Base-by-base conservation (phyloP, 306 rosid species). In the Cyamopsis tetragonoloba region DNA sequence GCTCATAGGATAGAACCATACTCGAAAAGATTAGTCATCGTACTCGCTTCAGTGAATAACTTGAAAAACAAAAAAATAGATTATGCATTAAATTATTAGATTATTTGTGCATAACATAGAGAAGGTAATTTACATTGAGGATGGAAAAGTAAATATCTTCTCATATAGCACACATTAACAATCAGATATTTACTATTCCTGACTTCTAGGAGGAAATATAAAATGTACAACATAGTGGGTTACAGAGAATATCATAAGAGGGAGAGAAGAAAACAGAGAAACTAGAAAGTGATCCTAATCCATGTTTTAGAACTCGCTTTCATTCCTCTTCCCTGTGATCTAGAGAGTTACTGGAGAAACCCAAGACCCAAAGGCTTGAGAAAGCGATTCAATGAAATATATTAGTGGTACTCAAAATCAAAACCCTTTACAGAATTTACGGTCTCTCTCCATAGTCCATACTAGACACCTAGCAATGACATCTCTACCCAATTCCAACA, bases 201-300 rank as follows among this genome's bases (percentile, higher is more conserved):
- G 44, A 12, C 19, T 27, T 44, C 19, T 18, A 18, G 71, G 59
- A 31, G 22, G 35, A 20, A 4, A 68, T 47, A 57, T 72, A n/a
- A 57, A 73, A 62, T 72, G 47, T 73, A 63, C 82, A 81, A 63
- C 49, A 24, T 8, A 48, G 71, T 58, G 24, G 66, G 26, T 39
- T 30, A 65, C 22, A 5, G 18, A 22, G 17, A 14, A 31, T 30
- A 47, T 19, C 22, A 44, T 46, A 31, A 47, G 19, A 13, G 0
- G 9, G 11, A 32, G 18, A 11, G 11, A 35, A 2, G 9, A 35
- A n/a, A 35, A 35, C 7, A 35, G 7, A 30, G 30, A 47, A 28
- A 3, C 7, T 42, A 47, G 42, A 48, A 32, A 35, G 58, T 47
- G 34, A 46, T 65, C 59, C 71, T 31, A 47, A 22, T 43, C 11